Conservation (phyloP, 2,329 filamentous ascomycete species). For the Botrytis squamosa region DNA sequence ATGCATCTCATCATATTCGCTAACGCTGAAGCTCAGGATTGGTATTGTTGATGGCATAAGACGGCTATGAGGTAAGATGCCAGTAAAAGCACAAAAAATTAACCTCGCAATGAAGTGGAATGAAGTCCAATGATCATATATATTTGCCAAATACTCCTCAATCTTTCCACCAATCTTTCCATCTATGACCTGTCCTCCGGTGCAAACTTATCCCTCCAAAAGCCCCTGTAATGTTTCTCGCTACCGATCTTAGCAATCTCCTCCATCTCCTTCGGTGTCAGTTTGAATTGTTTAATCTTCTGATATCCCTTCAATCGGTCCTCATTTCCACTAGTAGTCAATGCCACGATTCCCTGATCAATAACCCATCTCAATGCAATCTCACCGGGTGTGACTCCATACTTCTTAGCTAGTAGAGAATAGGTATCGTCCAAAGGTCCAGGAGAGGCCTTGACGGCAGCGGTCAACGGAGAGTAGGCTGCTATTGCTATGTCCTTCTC, state of each 20-base stretch:
- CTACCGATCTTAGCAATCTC: conserved; percentile 55
- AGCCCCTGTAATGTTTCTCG: conserved; percentile 61
- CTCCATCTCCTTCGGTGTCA: conserved; percentile 58
- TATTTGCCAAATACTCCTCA: not conserved
- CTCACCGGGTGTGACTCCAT: conserved; percentile 55
- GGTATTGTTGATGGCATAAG: not conserved
- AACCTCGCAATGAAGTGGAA: too few species aligned
- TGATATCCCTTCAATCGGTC: conserved; percentile 56
- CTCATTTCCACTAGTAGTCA: conserved; percentile 61
- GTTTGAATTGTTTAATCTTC: conserved; percentile 54
- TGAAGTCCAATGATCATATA: not conserved
- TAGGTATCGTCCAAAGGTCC: conserved; percentile 56
- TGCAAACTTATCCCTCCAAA: conserved; percentile 55
- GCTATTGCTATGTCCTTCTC: conserved; percentile 56
- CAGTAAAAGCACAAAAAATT: not conserved
- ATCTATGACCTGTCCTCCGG: conserved; percentile 50
- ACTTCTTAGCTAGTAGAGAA: conserved; percentile 54
- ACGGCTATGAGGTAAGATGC: too few species aligned
- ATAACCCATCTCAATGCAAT: conserved; percentile 59
- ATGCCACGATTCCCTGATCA: conserved; percentile 56
- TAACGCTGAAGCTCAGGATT: not conserved
- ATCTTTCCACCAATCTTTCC: not conserved
- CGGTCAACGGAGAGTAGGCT: conserved; percentile 56
- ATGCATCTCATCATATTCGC: not conserved
- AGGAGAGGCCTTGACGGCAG: conserved; percentile 48